Conservation (phyloP, 108 stramenopile species). For the Stephanodiscus triporus region DNA sequence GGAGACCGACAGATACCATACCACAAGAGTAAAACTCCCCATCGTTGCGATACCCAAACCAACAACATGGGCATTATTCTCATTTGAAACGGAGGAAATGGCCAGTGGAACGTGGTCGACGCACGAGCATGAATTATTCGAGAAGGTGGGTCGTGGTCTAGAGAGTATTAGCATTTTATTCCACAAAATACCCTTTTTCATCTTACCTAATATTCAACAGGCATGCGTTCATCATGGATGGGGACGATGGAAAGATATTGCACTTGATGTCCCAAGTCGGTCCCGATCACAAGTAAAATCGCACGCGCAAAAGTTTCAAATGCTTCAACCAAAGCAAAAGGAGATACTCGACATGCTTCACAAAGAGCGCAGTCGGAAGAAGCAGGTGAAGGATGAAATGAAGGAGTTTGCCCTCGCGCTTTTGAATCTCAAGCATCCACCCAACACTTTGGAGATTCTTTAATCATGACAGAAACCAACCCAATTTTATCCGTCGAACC, state of each 20-base stretch:
- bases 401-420: not conserved
- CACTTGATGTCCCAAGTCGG: constrained; percentile 6
- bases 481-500: no score
- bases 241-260: constrained; percentile 27
- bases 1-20: no score
- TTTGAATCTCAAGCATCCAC: not conserved
- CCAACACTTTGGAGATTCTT: not conserved
- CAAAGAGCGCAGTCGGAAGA: not conserved
- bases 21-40: no score
- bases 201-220: not conserved
- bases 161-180: no score
- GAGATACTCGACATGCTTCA: constrained; percentile 7
- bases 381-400: not conserved
- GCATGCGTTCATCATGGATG: constrained; percentile 24
- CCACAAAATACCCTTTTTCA: no score
- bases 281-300: constrained; percentile 24
- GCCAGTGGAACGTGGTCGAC: not conserved
- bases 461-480: no score
- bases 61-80: no score
- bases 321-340: constrained; percentile 8
- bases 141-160: not conserved
- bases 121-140: not conserved
- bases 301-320: constrained; percentile 45
- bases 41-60: not conserved
- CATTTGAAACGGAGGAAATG: not conserved